These are phyloP conservation scores for Thuja plicata DNA, from an alignment of 83 land plant species.

Conservation along the genomic window DNA sequence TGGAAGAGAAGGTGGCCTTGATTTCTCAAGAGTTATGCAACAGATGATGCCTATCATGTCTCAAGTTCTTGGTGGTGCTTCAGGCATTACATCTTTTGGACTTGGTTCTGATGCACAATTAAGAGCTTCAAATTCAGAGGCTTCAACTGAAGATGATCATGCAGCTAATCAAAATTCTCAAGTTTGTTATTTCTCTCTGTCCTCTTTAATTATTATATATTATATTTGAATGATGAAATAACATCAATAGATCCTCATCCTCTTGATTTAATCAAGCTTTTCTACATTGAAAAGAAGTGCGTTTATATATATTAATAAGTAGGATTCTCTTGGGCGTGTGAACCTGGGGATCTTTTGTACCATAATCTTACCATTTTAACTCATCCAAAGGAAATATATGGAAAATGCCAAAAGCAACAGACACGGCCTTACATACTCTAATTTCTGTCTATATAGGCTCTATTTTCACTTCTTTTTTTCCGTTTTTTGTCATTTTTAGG, in stretches of 20 bases:
- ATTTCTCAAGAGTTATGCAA: slow-evolving; percentile 74
- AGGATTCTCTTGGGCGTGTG: too few relatives aligned
- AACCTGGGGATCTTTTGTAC: too few relatives aligned
- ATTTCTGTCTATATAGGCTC: too few relatives aligned
- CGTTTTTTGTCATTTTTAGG: too few relatives aligned
- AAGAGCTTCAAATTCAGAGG: slow-evolving; percentile 6
- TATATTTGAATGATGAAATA: neutral
- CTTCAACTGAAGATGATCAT: neutral
- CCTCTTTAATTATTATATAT: neutral
- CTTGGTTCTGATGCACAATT: slow-evolving; percentile 5
- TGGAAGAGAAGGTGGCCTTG: slow-evolving; percentile 55
- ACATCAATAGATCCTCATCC: neutral
- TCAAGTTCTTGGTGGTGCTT: slow-evolving; percentile 51
- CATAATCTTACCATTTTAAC: too few relatives aligned
- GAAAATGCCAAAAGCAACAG: too few relatives aligned
- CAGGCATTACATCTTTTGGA: slow-evolving; percentile 10
- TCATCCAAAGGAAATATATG: too few relatives aligned
- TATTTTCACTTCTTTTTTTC: too few relatives aligned
- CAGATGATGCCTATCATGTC: slow-evolving; percentile 88
- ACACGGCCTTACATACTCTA: too few relatives aligned
- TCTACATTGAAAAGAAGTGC: neutral
- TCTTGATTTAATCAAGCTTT: neutral
- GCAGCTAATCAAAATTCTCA: neutral
- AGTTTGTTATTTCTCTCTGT: neutral
- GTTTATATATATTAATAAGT: neutral